Percentiles rank a stretch among this genome's conserved stretches.
These are phyloP conservation scores for Venturia aucupariae DNA, from an alignment of 2,329 filamentous ascomycete genomes.

Conservation along the genomic window DNA sequence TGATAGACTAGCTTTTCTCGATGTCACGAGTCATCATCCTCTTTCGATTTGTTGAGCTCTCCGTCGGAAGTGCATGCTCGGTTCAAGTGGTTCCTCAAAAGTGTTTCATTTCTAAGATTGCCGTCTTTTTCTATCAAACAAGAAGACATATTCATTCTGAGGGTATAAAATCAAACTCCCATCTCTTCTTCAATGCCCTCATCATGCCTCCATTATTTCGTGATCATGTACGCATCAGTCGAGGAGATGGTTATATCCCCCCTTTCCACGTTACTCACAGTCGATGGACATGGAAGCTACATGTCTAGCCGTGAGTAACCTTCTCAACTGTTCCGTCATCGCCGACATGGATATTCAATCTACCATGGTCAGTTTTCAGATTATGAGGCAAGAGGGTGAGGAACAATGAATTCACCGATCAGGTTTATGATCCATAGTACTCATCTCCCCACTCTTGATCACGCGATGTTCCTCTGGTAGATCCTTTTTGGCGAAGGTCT, in stretches of 20 bases:
- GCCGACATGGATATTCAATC: slow-evolving; percentile 40
- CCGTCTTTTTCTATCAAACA: too few relatives aligned
- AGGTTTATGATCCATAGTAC: slow-evolving; percentile 39
- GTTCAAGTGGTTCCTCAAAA: too few relatives aligned
- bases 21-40: neutral
- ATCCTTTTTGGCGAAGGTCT: slow-evolving; percentile 43
- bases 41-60: too few relatives aligned
- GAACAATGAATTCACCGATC: slow-evolving; percentile 29
- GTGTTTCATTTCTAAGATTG: too few relatives aligned
- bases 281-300: too few relatives aligned
- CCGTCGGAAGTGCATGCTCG: too few relatives aligned
- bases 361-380: slow-evolving; percentile 14
- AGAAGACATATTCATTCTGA: neutral
- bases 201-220: neutral
- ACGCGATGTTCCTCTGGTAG: slow-evolving; percentile 40
- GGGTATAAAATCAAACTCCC: neutral
- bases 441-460: slow-evolving; percentile 36
- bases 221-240: too few relatives aligned
- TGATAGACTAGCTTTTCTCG: neutral
- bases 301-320: slow-evolving; percentile 35
- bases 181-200: neutral
- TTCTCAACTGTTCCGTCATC: slow-evolving; percentile 41
- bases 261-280: too few relatives aligned
- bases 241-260: too few relatives aligned
- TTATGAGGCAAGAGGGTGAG: neutral